Evolutionary conservation across 1,284 basidiomycete species (phyloP).

Genomic region (Apiotrichum laibachii): DNA sequence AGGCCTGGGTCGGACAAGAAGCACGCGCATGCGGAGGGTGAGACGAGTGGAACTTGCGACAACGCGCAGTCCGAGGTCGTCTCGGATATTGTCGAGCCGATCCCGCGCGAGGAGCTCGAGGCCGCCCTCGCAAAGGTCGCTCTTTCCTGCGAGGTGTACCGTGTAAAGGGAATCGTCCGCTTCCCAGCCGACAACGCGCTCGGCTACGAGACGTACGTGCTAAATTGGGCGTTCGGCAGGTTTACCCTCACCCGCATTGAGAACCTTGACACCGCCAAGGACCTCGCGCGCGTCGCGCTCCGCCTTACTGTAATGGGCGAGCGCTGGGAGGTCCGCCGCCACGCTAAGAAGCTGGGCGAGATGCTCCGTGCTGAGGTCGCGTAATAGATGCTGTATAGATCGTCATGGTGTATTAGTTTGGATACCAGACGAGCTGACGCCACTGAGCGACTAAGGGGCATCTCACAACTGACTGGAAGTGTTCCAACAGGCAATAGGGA

Average conservation of each 20-base stretch:
- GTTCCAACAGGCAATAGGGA: too few relatives aligned
- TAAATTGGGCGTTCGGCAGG: conserved; percentile 90
- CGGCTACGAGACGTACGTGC: conserved; percentile 55
- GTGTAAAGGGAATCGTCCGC: conserved; percentile 70
- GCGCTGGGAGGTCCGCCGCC: conserved; percentile 68
- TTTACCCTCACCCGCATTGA: conserved; percentile 62
- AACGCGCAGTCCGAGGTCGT: background rate
- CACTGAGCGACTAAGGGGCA: too few relatives aligned
- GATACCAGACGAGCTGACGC: too few relatives aligned
- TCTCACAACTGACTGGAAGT: too few relatives aligned
- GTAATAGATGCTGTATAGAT: conserved; percentile 8
- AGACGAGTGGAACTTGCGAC: conserved; percentile 10
- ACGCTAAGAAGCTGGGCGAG: conserved; percentile 60
- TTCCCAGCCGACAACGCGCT: conserved; percentile 45
- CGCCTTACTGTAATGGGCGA: conserved; percentile 83
- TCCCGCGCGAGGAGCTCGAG: conserved; percentile 32
- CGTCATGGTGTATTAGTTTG: too few relatives aligned
- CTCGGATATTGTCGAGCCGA: conserved; percentile 33
- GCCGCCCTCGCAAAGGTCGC: conserved; percentile 59
- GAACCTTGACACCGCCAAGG: conserved; percentile 45
- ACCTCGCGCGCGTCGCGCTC: conserved; percentile 52
- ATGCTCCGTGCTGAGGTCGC: conserved; percentile 53
- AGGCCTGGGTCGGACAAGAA: conserved; percentile 19
- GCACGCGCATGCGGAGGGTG: conserved; percentile 36
- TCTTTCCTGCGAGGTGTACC: conserved; percentile 40